These are phyloP conservation scores for Kokia cookei DNA, from an alignment of 441 rosid genomes.

Conservation along the genomic window DNA sequence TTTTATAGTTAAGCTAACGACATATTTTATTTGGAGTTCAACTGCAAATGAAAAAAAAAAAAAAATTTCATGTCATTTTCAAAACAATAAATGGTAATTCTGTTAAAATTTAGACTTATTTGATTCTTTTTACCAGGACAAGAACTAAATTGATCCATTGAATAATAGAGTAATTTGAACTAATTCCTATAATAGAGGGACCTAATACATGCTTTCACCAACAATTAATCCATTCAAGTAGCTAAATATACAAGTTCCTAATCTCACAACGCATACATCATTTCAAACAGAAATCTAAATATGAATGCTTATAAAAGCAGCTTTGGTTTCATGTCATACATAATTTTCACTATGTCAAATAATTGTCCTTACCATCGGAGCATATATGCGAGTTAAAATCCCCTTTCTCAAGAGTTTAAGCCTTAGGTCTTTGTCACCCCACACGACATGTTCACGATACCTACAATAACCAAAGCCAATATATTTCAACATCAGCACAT, in stretches of 20 bases:
- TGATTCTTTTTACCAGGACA: too few species aligned
- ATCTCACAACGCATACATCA: background rate
- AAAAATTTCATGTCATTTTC: too few species aligned
- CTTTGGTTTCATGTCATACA: background rate
- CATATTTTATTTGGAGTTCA: too few species aligned
- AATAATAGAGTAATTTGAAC: too few species aligned
- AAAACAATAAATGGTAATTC: too few species aligned
- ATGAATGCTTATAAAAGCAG: background rate
- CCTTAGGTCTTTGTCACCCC: constrained; percentile 70
- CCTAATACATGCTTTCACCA: too few species aligned
- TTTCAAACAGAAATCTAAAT: background rate
- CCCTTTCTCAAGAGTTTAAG: constrained; percentile 65
- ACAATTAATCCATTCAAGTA: background rate
- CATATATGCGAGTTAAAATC: constrained; percentile 54
- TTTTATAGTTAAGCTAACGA: too few species aligned
- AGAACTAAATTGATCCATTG: too few species aligned
- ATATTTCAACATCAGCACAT: background rate
- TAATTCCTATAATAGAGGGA: too few species aligned
- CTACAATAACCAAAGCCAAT: constrained; percentile 24
- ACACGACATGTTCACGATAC: constrained; percentile 67
- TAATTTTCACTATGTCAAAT: background rate
- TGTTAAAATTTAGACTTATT: too few species aligned
- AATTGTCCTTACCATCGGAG: constrained; percentile 58
- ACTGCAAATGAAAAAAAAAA: too few species aligned
- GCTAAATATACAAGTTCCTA: background rate